These are phyloP conservation scores for Centella asiatica DNA, from an alignment of 129 eudicot genomes.

Conservation along the genomic window DNA sequence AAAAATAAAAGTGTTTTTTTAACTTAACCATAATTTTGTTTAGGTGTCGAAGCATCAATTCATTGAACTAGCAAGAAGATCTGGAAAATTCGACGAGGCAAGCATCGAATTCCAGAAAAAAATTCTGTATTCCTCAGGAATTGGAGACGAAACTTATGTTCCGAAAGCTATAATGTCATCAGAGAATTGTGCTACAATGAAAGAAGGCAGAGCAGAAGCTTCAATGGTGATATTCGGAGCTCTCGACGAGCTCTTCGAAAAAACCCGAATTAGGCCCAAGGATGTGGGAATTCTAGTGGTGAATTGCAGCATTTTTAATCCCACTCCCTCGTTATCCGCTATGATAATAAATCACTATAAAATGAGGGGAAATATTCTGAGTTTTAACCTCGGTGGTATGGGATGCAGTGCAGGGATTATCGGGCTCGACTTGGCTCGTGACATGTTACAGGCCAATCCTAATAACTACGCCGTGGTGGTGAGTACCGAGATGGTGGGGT, in stretches of 20 bases:
- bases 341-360: constrained; percentile 93
- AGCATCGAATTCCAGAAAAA: constrained; percentile 74
- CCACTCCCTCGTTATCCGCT: constrained; percentile 92
- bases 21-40: neutral
- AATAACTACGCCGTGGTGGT: constrained; percentile 85
- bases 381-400: constrained; percentile 95
- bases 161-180: constrained; percentile 57
- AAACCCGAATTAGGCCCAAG: constrained; percentile 64
- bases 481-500: constrained; percentile 93
- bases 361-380: constrained; percentile 93
- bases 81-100: constrained; percentile 80
- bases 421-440: constrained; percentile 83
- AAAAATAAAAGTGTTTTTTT: no score
- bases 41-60: constrained; percentile 78
- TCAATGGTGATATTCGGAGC: constrained; percentile 91
- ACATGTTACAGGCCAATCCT: constrained; percentile 93
- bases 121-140: constrained; percentile 73
- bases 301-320: constrained; percentile 93
- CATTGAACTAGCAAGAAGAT: constrained; percentile 70
- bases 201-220: constrained; percentile 90
- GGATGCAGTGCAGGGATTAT: constrained; percentile 96
- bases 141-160: constrained; percentile 88
- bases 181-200: constrained; percentile 77
- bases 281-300: constrained; percentile 85
- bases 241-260: constrained; percentile 80